phyloP scores from a whole-genome alignment of 768 basidiomycete genomes.

The Leccinum ochraceum region DNA sequence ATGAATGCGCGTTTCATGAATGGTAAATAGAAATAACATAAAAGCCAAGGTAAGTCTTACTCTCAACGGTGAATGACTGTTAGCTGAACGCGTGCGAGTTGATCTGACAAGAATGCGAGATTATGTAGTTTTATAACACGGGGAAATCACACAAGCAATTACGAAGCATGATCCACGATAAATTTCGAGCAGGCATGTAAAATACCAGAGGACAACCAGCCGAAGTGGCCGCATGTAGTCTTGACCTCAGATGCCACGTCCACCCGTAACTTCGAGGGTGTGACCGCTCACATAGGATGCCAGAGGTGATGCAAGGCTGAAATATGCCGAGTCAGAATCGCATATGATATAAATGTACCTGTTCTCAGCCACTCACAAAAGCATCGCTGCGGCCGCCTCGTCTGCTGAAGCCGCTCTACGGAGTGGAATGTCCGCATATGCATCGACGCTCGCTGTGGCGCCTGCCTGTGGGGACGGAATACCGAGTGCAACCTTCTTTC shows the following conservation, averaged over 20 bases:
- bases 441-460: slow-evolving; percentile 39
- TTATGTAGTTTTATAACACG: not conserved
- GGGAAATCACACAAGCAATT: not conserved
- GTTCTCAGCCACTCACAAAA: slow-evolving; percentile 59
- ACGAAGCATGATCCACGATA: not conserved
- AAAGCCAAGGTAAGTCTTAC: not conserved
- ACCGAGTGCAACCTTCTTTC: slow-evolving; percentile 82
- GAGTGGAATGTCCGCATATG: slow-evolving; percentile 60
- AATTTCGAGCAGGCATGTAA: slow-evolving; percentile 1
- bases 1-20: slow-evolving; percentile 40
- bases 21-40: not conserved
- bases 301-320: slow-evolving; percentile 73
- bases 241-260: slow-evolving; percentile 60
- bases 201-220: not conserved
- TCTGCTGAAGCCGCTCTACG: slow-evolving; percentile 66
- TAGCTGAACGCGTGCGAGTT: not conserved
- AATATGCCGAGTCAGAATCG: slow-evolving; percentile 11
- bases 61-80: not conserved
- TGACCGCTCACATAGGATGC: slow-evolving; percentile 82
- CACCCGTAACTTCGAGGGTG: slow-evolving; percentile 83
- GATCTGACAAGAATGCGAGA: no score
- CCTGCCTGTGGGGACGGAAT: slow-evolving; percentile 59
- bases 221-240: not conserved
- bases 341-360: not conserved
- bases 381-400: slow-evolving; percentile 72